Evolutionary conservation across 805 yeast species (phyloP).

Genomic region (Candida nitratophila): DNA sequence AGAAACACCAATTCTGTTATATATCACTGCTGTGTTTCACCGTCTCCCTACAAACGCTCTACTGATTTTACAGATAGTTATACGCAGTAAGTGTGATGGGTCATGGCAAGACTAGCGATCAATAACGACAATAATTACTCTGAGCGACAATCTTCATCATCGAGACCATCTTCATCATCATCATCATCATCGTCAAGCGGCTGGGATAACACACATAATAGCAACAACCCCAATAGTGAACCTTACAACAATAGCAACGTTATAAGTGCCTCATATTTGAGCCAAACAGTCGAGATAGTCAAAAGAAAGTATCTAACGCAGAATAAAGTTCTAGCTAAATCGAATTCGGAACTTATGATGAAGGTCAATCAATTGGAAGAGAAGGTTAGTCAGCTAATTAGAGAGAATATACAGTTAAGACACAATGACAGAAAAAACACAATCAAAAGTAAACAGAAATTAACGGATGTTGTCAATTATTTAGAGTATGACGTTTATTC

Average conservation of each 20-base stretch:
- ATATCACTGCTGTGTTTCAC: no score
- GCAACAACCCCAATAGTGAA: no score
- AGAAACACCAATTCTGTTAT: no score
- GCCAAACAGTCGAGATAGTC: conserved; percentile 3
- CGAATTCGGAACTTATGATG: conserved; percentile 45
- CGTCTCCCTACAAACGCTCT: no score
- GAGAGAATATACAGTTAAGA: conserved; percentile 20
- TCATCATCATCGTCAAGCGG: no score
- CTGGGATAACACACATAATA: no score
- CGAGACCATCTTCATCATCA: background rate
- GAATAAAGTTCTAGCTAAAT: conserved; percentile 54
- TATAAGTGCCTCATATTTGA: background rate
- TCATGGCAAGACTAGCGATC: conserved; percentile 1
- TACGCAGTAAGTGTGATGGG: background rate
- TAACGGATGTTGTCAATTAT: conserved; percentile 21
- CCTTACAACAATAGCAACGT: background rate
- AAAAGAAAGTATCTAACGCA: conserved; percentile 31
- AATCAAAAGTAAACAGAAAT: conserved; percentile 11
- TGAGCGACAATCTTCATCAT: background rate
- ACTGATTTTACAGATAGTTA: no score
- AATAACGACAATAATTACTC: background rate
- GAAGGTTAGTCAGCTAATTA: conserved; percentile 24
- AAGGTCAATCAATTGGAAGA: conserved; percentile 47
- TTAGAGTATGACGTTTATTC: conserved; percentile 35
- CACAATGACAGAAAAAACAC: conserved; percentile 14